phyloP scores from a whole-genome alignment of 2,329 filamentous ascomycete species.

The Alternaria sp. region DNA sequence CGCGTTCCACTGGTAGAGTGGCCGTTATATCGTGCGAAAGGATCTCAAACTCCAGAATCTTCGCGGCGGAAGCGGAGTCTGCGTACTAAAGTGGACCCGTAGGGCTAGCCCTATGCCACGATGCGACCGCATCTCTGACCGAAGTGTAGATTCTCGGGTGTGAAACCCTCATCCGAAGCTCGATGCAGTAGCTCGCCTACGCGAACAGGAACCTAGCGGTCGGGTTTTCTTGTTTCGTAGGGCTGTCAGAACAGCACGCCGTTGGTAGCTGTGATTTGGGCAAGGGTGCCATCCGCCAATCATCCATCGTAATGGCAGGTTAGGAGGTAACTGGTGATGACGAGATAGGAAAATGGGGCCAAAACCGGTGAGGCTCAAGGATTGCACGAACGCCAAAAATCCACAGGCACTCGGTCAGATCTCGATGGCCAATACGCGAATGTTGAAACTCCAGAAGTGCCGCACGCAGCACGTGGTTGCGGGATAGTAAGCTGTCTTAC shows the following conservation, averaged over 20 bases:
- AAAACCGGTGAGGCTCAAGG: slow-evolving; percentile 26
- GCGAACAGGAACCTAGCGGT: slow-evolving; percentile 3
- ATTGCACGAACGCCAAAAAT: slow-evolving; percentile 12
- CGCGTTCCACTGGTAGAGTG: background rate
- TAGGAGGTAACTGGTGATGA: slow-evolving; percentile 9
- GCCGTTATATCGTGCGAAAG: background rate
- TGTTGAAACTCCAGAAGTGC: background rate
- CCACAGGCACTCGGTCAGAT: slow-evolving; percentile 1
- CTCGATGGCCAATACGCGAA: background rate
- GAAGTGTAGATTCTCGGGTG: background rate
- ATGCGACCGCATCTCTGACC: background rate
- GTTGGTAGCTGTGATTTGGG: background rate
- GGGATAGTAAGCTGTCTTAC: slow-evolving; percentile 8
- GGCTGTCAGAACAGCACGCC: background rate
- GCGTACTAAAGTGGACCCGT: background rate
- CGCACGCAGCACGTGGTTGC: background rate
- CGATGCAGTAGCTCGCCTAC: slow-evolving; percentile 5
- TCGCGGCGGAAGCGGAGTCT: background rate
- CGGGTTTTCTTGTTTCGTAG: background rate
- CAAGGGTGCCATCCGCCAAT: slow-evolving; percentile 2
- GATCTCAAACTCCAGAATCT: background rate
- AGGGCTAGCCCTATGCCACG: slow-evolving; percentile 16
- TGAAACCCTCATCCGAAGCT: slow-evolving; percentile 1
- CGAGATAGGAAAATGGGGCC: slow-evolving; percentile 28
- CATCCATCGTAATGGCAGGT: background rate